phyloP scores from a whole-genome alignment of 1,139 yeast species.

The Yamadazyma oceani region DNA sequence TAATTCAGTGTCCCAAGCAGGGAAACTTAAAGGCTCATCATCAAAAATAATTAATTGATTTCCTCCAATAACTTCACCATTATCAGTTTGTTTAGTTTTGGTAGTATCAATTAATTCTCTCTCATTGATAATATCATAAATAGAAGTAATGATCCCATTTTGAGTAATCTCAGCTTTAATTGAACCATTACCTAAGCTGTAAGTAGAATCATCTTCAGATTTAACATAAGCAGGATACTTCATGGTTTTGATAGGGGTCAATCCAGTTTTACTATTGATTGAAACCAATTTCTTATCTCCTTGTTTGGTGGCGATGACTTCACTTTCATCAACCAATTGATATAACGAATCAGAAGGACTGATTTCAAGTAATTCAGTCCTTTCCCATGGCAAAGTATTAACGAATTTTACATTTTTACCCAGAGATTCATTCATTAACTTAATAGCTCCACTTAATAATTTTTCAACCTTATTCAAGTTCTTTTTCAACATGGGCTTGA shows the following conservation, averaged over 20 bases:
- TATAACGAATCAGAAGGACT: conserved; percentile 8
- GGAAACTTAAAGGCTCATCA: conserved; percentile 87
- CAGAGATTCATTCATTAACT: conserved; percentile 17
- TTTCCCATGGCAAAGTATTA: conserved; percentile 71
- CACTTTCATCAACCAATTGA: conserved; percentile 1
- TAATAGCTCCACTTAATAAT: conserved; percentile 54
- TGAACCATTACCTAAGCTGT: conserved; percentile 57
- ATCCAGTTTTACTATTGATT: conserved; percentile 9
- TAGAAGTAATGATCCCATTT: conserved; percentile 65
- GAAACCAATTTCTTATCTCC: conserved; percentile 11
- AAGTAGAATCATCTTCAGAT: conserved; percentile 36
- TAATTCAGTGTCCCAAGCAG: conserved; percentile 97
- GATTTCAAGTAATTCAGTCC: conserved; percentile 53
- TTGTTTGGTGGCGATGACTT: conserved; percentile 1
- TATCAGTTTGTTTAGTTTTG: conserved; percentile 45
- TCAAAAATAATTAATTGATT: conserved; percentile 80
- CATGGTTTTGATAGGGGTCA: conserved; percentile 19
- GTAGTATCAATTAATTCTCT: conserved; percentile 68
- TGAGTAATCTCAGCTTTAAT: conserved; percentile 58
- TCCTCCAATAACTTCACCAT: conserved; percentile 51
- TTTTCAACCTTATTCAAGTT: conserved; percentile 55
- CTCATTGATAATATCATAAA: conserved; percentile 57
- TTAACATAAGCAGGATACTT: conserved; percentile 50
- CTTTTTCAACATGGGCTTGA: conserved; percentile 69
- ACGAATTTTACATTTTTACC: conserved; percentile 20